Evolutionary conservation across 257 asterid species (phyloP).

Genomic region (Anisodus tanguticus): DNA sequence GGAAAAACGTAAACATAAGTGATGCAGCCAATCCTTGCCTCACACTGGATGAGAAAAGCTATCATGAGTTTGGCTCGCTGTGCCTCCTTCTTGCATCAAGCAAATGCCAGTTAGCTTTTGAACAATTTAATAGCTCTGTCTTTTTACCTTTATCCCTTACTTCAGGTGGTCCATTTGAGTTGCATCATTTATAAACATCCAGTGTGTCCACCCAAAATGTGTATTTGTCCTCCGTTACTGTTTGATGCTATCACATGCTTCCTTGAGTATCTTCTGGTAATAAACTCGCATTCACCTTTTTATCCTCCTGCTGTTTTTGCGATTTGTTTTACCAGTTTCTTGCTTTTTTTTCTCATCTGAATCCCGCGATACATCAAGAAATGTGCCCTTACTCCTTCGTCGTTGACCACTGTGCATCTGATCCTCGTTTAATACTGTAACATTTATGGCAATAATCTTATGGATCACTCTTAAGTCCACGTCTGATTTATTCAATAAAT

Average conservation of each 20-base stretch:
- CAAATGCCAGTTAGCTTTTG: neutral
- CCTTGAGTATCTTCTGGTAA: constrained; percentile 24
- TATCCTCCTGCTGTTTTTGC: neutral
- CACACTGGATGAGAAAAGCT: constrained; percentile 11
- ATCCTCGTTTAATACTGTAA: neutral
- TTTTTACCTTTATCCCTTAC: constrained; percentile 2
- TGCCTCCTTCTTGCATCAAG: constrained; percentile 23
- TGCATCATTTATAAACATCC: neutral
- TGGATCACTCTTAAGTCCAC: constrained; percentile 17
- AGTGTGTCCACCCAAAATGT: constrained; percentile 12
- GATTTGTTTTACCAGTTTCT: neutral
- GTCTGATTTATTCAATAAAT: neutral
- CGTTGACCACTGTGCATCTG: constrained; percentile 19
- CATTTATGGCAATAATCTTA: neutral
- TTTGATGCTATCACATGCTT: constrained; percentile 25
- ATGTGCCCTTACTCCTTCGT: constrained; percentile 15
- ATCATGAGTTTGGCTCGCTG: constrained; percentile 3
- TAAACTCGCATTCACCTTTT: constrained; percentile 15
- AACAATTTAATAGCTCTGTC: neutral
- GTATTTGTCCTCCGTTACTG: neutral
- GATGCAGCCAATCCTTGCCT: constrained; percentile 7
- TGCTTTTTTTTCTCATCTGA: constrained; percentile 12
- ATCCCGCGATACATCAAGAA: neutral
- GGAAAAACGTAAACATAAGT: neutral
- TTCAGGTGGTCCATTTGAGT: neutral